Percentiles rank a stretch among this genome's conserved stretches.
These are phyloP conservation scores for Phytomonas sp. DNA, from an alignment of 208 protist species.

Conservation along the genomic window DNA sequence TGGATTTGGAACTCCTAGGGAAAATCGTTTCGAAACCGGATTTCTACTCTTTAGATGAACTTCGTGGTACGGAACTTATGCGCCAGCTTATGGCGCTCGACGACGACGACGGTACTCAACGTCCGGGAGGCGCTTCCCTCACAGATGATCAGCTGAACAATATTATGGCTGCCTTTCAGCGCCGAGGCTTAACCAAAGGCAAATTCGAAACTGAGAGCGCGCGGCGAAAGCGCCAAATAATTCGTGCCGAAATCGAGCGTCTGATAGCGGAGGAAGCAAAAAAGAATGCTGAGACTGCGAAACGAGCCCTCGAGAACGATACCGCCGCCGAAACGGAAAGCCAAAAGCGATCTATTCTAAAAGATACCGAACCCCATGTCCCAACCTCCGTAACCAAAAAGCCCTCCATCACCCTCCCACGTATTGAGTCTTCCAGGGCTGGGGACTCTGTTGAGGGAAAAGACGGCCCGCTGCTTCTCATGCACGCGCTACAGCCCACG, in stretches of 20 bases:
- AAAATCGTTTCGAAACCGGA: constrained; percentile 28
- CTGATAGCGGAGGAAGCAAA: constrained; percentile 12
- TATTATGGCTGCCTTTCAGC: constrained; percentile 31
- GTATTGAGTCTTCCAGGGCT: too few species aligned
- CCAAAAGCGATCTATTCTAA: background rate
- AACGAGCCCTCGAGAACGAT: background rate
- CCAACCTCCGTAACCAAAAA: too few species aligned
- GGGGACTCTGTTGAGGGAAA: too few species aligned
- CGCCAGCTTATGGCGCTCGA: constrained; percentile 29
- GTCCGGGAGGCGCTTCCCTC: constrained; percentile 10
- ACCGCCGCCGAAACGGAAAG: constrained; percentile 1
- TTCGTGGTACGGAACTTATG: constrained; percentile 48
- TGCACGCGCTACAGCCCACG: background rate
- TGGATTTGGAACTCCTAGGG: constrained; percentile 37
- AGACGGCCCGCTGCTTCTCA: too few species aligned
- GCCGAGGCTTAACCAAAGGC: background rate
- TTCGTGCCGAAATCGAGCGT: constrained; percentile 22
- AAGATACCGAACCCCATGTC: background rate
- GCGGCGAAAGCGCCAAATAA: constrained; percentile 24
- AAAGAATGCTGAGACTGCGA: background rate
- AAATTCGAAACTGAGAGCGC: constrained; percentile 25
- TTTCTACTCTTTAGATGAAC: constrained; percentile 40
- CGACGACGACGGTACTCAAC: constrained; percentile 13
- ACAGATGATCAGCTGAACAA: constrained; percentile 30
- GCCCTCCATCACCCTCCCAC: too few species aligned